Evolutionary conservation across 768 basidiomycete genomes (phyloP), one percentile per base, ranked within the genome.

Genomic region (Lentinula sp.): DNA sequence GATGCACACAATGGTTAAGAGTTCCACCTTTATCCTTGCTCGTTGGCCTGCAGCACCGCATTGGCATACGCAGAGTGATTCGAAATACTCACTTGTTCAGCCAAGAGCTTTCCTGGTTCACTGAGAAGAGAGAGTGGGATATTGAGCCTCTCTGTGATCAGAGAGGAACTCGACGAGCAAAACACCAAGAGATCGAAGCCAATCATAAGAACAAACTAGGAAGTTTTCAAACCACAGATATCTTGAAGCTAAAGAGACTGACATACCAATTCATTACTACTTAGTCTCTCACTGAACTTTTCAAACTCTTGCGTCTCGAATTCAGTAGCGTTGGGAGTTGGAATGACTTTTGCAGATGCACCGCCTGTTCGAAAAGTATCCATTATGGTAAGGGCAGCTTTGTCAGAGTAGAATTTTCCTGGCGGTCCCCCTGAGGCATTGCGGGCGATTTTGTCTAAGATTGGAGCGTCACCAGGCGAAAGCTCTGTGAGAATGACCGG

Each of bases 11-110:
- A 28, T 28, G 28, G 28, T 4, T 28, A 28, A 28, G 28, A 28
- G 28, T 28, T 28, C 28, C 28, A 28, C 28, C 28, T 28, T 28
- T 3, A 28, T 28, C 3, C 28, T 28, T 52, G 72, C 69, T 46
- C 67, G 65, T 82, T 79, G 16, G 78, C 78, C 50, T 76, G 71
- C 16, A 70, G 65, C 7, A 79, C 75, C 35, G 81, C 81, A 52
- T 84, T 77, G 28, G 81, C 82, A 71, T 88, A 89, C 1, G 75
- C 82, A n/a, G 78, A 76, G 52, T 79, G 76, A 63, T 88, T 78
- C 64, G 82, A 82, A 50, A 89, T 81, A n/a, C 72, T 71, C 4
- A 88, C 81, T 60, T 79, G 78, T 15, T 80, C 73, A 37, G 86
- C 76, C n/a, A 89, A 67, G 18, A 86, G 70, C 50, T 75, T 77